Percentiles rank a stretch among this genome's conserved stretches.
These are phyloP conservation scores for Scleroderma citrinum DNA, from an alignment of 768 basidiomycete species.

Conservation along the genomic window DNA sequence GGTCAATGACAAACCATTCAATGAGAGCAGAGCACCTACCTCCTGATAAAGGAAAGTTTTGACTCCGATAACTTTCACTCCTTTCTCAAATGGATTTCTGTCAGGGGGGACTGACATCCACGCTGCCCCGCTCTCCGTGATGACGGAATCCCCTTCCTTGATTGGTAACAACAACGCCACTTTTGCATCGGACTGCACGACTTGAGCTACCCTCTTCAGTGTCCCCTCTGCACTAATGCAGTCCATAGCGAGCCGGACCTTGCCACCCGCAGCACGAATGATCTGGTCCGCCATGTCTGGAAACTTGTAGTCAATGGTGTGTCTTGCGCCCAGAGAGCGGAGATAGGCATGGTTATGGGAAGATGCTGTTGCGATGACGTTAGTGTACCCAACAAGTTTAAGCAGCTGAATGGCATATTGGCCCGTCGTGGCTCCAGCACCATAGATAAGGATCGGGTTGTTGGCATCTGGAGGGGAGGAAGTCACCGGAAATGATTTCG, in stretches of 20 bases:
- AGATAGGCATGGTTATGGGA: constrained; percentile 34
- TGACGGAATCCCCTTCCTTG: constrained; percentile 38
- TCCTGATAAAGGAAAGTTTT: constrained; percentile 37
- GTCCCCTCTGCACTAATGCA: constrained; percentile 34
- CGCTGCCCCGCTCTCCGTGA: constrained; percentile 21
- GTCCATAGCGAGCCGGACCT: constrained; percentile 32
- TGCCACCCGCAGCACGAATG: constrained; percentile 26
- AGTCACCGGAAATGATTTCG: constrained; percentile 27
- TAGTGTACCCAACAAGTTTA: constrained; percentile 37
- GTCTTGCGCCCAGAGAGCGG: constrained; percentile 34
- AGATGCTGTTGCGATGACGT: constrained; percentile 39
- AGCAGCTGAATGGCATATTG: constrained; percentile 37
- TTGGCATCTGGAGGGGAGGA: constrained; percentile 24
- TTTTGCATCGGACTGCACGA: constrained; percentile 33
- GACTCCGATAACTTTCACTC: constrained; percentile 33
- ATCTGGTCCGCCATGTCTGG: constrained; percentile 33
- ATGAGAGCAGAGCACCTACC: constrained; percentile 23
- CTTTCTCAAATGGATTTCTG: constrained; percentile 33
- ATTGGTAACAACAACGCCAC: constrained; percentile 42
- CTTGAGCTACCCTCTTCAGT: constrained; percentile 30
- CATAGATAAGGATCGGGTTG: constrained; percentile 39
- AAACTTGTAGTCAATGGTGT: constrained; percentile 37
- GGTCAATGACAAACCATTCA: not conserved
- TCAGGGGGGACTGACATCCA: constrained; percentile 29
- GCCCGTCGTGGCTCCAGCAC: constrained; percentile 37